Evolutionary conservation across 345 rosid species (phyloP), one percentile per base, ranked within the genome.

Genomic region (Pugionium cornutum): DNA sequence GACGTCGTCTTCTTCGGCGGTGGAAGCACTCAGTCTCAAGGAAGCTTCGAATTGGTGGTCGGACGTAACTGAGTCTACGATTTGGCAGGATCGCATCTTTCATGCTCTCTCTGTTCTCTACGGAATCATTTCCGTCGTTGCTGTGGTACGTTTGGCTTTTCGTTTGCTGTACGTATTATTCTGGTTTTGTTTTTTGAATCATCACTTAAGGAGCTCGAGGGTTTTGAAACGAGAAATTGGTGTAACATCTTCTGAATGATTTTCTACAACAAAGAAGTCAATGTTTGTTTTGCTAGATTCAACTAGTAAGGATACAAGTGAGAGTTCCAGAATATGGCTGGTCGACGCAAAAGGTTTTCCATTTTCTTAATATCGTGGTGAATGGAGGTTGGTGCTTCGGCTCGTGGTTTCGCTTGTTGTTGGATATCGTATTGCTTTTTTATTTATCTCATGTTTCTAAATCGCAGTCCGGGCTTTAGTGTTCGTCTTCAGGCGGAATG

Each of bases 271-370:
- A 33, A 30, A 25, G 42, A 10, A 33, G 45, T 66, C 9, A n/a
- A 40, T 63, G 27, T 43, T 53, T 53, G 69, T 43, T 61, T 7
- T 49, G 59, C 3, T 66, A 91, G 97, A 79, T 91, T 82, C 98
- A 91, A 84, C 65, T 91, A 46, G 76, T 89, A 47, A 81, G 98
- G 56, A 91, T 91, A 66, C 96, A 89, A 70, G 59, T 89, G 68
- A 78, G 96, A 77, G 98, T 91, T 75, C 98, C 98, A 0, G 98
- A 91, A 81, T 89, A 86, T 34, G 98, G 98, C 5, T 91, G 96
- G 98, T 89, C 98, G 33, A 91, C 92, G 10, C 98, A 89, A 76
- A 91, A 91, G 78, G 96, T 91, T 63, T 91, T 91, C 49, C 96
- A 91, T 76, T 83, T 91, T 73, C 88, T 91, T 70, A 91, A 91